Base-by-base conservation (phyloP, 2,329 filamentous ascomycete genomes). In the Paramyrothecium sp. region DNA sequence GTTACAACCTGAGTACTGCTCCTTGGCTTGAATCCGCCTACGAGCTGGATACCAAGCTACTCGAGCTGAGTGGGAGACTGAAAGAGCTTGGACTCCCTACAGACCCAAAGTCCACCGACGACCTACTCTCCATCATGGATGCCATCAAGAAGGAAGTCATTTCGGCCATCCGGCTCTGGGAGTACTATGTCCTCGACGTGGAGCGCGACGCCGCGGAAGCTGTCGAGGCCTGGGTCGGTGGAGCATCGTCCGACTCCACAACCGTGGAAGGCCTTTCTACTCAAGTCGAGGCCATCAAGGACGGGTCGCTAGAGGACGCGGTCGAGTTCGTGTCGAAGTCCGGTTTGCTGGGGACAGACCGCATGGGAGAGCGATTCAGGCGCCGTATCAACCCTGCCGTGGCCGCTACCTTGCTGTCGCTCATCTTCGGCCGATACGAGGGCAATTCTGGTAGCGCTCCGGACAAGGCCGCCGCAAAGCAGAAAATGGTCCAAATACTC, bases 1-100 rank as follows among this genome's bases (percentile, higher is more conserved):
- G 95, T 17, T 99, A 99, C 81, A 99, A 96, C 71, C 80, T 97
- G 62, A 87, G 88, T 46, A 98, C 94, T 1, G 93, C 95, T 1
- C 95, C 95, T 1, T 89, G 87, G 85, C 73, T 90, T 16, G 81
- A 89, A 67, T 80, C 86, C 11, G 87, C 87, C 3, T 86, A 83
- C 63, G 72, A 85, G 54, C 78, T 88, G 4, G 85, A 88, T 65
- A 82, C 82, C 10, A 78, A 81, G 64, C 75, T 88, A 54, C 78
- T 97, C 17, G 90, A 92, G 58, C 80, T 98, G n/a, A 88, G 96
- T 67, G 85, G 81, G 46, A 88, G 87, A 34, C 76, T 98, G n/a
- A 75, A 81, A 50, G 78, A 83, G 51, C 77, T 93, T 2, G 90
- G 89, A 3, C 80, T 97, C 52, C 92, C 94, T 0, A 91, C 88